Evolutionary conservation across 2,329 filamentous ascomycete genomes (phyloP).

Genomic region (Hysterium pulicare): DNA sequence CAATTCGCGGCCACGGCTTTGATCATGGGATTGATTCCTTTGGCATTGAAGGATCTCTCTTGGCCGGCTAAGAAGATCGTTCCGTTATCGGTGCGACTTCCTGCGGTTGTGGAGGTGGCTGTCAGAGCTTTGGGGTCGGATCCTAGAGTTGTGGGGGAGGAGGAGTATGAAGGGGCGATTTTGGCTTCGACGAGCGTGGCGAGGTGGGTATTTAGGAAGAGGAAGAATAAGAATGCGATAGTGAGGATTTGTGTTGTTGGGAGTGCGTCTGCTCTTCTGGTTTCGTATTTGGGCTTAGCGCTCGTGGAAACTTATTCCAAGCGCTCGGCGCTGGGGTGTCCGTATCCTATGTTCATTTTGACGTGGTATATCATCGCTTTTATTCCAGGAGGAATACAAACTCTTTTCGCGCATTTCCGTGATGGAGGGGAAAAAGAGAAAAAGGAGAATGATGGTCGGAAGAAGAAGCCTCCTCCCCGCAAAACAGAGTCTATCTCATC

Average conservation of each 20-base stretch:
- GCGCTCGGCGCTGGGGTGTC: too few species aligned
- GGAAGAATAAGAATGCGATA: conserved; percentile 10
- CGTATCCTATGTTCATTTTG: too few species aligned
- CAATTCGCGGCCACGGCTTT: conserved; percentile 30
- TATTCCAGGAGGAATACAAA: too few species aligned
- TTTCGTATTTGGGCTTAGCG: conserved; percentile 15
- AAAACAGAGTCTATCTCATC: too few species aligned
- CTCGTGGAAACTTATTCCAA: conserved; percentile 29
- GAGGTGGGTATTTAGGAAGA: too few species aligned
- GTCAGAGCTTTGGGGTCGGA: conserved; percentile 23
- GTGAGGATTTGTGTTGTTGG: conserved; percentile 2
- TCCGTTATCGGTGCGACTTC: conserved; percentile 15
- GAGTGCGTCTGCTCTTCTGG: conserved; percentile 4
- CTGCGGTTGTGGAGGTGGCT: conserved; percentile 16
- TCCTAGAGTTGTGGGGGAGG: conserved; percentile 8
- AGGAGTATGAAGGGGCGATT: too few species aligned
- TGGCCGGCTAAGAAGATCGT: conserved; percentile 28
- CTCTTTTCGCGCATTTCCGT: too few species aligned
- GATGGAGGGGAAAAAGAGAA: too few species aligned
- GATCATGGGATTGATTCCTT: conserved; percentile 32
- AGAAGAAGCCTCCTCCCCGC: too few species aligned
- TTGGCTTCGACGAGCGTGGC: too few species aligned
- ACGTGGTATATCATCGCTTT: too few species aligned
- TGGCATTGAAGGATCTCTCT: conserved; percentile 30
- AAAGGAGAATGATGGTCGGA: too few species aligned